Conservation (phyloP, 371 early-diverging fungal species). For the Mortierella sp. region DNA sequence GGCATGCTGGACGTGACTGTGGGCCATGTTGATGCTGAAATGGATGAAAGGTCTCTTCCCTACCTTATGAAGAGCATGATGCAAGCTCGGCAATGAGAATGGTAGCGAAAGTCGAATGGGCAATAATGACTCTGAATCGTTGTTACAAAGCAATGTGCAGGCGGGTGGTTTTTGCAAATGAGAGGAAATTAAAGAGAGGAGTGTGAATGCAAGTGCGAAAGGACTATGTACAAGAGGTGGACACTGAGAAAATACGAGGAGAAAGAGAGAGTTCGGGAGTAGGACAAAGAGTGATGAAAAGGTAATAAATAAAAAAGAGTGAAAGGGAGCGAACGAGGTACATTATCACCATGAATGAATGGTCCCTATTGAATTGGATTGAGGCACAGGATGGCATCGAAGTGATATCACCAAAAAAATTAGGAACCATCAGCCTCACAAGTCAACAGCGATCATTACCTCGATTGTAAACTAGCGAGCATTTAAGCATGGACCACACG, state of each 20-base stretch:
- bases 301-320: neutral
- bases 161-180: too few species aligned
- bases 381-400: neutral
- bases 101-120: neutral
- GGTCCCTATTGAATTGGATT: neutral
- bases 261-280: neutral
- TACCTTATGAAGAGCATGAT: constrained; percentile 26
- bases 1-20: neutral
- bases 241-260: neutral
- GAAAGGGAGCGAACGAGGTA: neutral
- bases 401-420: neutral
- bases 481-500: neutral
- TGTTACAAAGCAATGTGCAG: neutral
- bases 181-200: neutral
- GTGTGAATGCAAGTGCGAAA: too few species aligned
- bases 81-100: neutral
- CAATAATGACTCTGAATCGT: neutral
- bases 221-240: neutral
- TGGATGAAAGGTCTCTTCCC: neutral
- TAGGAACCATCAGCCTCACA: too few species aligned
- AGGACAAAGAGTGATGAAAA: neutral
- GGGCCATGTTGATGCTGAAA: neutral
- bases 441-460: too few species aligned
- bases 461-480: neutral
- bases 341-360: neutral